A percentile compares a stretch with the other conserved stretches of the same genome.
phyloP scores from a whole-genome alignment of 2,329 filamentous ascomycete genomes.

The Penicillium psychrosexuale region DNA sequence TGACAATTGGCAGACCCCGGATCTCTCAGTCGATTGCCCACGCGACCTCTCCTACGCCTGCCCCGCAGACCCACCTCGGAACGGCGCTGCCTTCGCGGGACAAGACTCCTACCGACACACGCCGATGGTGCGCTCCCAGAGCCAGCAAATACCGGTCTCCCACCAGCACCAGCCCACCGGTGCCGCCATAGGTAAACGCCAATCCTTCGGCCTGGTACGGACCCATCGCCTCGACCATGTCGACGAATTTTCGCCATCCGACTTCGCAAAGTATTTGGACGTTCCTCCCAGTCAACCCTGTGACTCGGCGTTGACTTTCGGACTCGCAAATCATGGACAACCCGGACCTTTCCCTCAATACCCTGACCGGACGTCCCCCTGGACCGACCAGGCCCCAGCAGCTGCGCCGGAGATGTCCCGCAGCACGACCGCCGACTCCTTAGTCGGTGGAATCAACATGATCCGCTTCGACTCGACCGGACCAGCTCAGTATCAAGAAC shows the following conservation, averaged over 20 bases:
- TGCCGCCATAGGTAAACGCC: constrained; percentile 29
- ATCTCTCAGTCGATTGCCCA: constrained; percentile 33
- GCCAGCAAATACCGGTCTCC: constrained; percentile 36
- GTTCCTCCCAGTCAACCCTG: constrained; percentile 26
- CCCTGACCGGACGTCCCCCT: constrained; percentile 16
- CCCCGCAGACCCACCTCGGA: constrained; percentile 28
- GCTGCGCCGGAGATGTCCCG: constrained; percentile 45
- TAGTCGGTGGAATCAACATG: constrained; percentile 45
- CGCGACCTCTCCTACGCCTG: constrained; percentile 32
- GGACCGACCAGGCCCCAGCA: constrained; percentile 27
- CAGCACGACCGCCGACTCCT: constrained; percentile 45
- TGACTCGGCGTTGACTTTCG: constrained; percentile 20
- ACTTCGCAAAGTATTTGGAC: constrained; percentile 41
- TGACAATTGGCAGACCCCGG: constrained; percentile 45
- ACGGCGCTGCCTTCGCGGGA: constrained; percentile 26
- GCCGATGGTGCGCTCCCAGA: constrained; percentile 40
- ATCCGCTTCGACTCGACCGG: constrained; percentile 44
- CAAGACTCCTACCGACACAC: constrained; percentile 31
- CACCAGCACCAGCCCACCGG: constrained; percentile 27
- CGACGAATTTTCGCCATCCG: constrained; percentile 43
- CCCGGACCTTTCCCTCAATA: constrained; percentile 9
- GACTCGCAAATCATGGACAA: constrained; percentile 17
- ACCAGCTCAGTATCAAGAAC: constrained; percentile 24
- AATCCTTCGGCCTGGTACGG: constrained; percentile 31
- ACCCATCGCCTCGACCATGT: constrained; percentile 36